A percentile compares a stretch with the other conserved stretches of the same genome.
Evolutionary conservation across 176 grass and related monocot species (phyloP).

Genomic region (Leersia perrieri): DNA sequence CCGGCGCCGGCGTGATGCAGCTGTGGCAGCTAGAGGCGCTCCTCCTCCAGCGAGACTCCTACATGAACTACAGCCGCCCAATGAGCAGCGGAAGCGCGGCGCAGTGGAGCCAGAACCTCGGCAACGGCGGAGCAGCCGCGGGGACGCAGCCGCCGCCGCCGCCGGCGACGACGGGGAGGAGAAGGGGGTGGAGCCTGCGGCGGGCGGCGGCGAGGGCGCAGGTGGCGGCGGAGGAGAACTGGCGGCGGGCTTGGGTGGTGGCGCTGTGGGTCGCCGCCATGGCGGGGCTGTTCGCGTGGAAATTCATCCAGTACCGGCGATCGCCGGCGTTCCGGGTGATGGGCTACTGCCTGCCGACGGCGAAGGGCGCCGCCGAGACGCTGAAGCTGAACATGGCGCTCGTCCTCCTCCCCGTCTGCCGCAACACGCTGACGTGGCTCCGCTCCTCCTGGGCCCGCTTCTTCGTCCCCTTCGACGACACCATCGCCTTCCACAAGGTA

Average conservation of each 20-base stretch:
- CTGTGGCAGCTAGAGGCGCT: constrained; percentile 81
- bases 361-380: constrained; percentile 55
- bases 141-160: constrained; percentile 14
- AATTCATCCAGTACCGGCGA: constrained; percentile 52
- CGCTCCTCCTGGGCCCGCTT: constrained; percentile 45
- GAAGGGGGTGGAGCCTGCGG: not conserved
- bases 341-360: constrained; percentile 50
- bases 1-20: constrained; percentile 28
- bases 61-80: constrained; percentile 82
- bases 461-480: constrained; percentile 65
- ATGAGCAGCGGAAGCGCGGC: constrained; percentile 68
- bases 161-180: no score
- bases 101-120: constrained; percentile 80
- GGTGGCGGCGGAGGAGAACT: constrained; percentile 58
- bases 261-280: constrained; percentile 46
- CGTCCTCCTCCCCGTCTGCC: constrained; percentile 50
- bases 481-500: constrained; percentile 70
- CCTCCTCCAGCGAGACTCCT: constrained; percentile 75
- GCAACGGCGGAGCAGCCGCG: not conserved
- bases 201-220: constrained; percentile 24
- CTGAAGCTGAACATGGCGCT: constrained; percentile 66
- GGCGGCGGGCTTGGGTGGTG: constrained; percentile 61
- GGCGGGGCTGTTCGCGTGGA: constrained; percentile 53
- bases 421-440: constrained; percentile 53
- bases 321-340: constrained; percentile 44